These are phyloP conservation scores for Hordeum vulgare DNA, from an alignment of 176 grass and related monocot species.

Conservation along the genomic window MorexV3_pseudomolecules_assembly NC_058523.1:293574903-293575402, in stretches of 20 bases:
- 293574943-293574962: constrained; percentile 77
- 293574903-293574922: constrained; percentile 38
- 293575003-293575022: constrained; percentile 70
- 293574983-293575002: constrained; percentile 54
- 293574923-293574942: constrained; percentile 76
- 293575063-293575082: constrained; percentile 8
- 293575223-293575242: constrained; percentile 51
- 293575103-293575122: constrained; percentile 41
- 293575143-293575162: constrained; percentile 50
- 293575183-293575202: constrained; percentile 21
- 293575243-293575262: constrained; percentile 84
- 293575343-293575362: constrained; percentile 55
- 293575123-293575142: constrained; percentile 40
- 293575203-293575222: constrained; percentile 25
- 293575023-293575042: constrained; percentile 69
- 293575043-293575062: constrained; percentile 48
- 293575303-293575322: constrained; percentile 28
- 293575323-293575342: constrained; percentile 73
- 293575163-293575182: constrained; percentile 39
- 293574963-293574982: constrained; percentile 57
- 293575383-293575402: constrained; percentile 76
- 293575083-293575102: not conserved
- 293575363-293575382: constrained; percentile 44
- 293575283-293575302: not conserved
- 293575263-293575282: not conserved